These are phyloP conservation scores for Arabidopsis suecica DNA, from an alignment of 345 rosid genomes.

Conservation along the genomic window DNA sequence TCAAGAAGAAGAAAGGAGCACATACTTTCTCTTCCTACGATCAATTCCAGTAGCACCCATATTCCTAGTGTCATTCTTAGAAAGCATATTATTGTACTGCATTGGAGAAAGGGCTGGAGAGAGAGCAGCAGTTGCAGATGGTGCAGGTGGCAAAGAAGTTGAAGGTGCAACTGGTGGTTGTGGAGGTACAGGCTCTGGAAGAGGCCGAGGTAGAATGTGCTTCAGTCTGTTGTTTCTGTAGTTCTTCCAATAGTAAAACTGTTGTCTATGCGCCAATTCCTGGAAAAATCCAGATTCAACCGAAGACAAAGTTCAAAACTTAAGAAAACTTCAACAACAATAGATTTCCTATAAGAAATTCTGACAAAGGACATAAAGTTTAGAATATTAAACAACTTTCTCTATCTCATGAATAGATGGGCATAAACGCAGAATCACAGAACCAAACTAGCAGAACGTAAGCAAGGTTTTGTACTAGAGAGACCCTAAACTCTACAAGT, in stretches of 20 bases:
- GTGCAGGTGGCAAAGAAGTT: slow-evolving; percentile 48
- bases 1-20: slow-evolving; percentile 34
- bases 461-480: neutral
- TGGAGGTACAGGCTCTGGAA: slow-evolving; percentile 78
- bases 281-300: slow-evolving; percentile 32
- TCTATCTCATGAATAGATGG: slow-evolving; percentile 1
- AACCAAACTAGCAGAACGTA: slow-evolving; percentile 24
- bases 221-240: slow-evolving; percentile 89
- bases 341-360: neutral
- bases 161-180: slow-evolving; percentile 55
- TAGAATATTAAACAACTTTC: neutral
- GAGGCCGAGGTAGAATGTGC: slow-evolving; percentile 90
- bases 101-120: slow-evolving; percentile 76
- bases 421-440: slow-evolving; percentile 7
- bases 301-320: slow-evolving; percentile 7
- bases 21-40: slow-evolving; percentile 87
- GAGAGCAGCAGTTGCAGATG: slow-evolving; percentile 58
- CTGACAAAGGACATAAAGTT: slow-evolving; percentile 8
- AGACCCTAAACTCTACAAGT: slow-evolving; percentile 12
- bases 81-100: slow-evolving; percentile 71
- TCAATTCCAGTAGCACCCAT: slow-evolving; percentile 58
- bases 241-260: slow-evolving; percentile 98
- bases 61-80: slow-evolving; percentile 73
- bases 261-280: slow-evolving; percentile 97
- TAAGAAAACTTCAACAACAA: slow-evolving; percentile 22